Percentiles rank a stretch among this genome's conserved stretches.
Conservation (phyloP, 176 grass and related monocot species). For the Oryza meridionalis region DNA sequence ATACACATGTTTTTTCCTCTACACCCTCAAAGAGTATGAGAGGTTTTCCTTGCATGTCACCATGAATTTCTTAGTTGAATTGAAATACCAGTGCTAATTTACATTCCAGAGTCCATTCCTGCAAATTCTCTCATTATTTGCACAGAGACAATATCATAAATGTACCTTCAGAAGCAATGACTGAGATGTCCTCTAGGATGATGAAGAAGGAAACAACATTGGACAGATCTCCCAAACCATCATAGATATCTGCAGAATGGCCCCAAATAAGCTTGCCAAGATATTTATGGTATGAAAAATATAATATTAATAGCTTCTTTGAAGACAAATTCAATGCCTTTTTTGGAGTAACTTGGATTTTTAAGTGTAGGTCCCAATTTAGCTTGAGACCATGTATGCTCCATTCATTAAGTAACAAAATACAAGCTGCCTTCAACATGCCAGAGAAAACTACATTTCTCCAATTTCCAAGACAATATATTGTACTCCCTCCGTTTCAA, state of each 20-base stretch:
- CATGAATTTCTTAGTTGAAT: conserved; percentile 38
- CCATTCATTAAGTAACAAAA: background rate
- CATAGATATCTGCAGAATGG: conserved; percentile 9
- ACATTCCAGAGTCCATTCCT: background rate
- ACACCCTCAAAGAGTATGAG: conserved; percentile 33
- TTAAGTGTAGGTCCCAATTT: background rate
- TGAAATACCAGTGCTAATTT: conserved; percentile 47
- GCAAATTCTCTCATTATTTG: conserved; percentile 3
- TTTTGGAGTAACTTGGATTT: background rate
- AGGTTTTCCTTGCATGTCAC: conserved; percentile 36
- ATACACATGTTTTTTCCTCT: conserved; percentile 48
- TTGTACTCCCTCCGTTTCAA: no score
- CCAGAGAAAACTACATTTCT: background rate
- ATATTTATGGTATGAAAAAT: conserved; percentile 19
- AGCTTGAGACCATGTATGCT: background rate
- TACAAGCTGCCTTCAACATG: conserved; percentile 10
- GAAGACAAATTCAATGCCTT: background rate
- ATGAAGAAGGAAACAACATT: conserved; percentile 13
- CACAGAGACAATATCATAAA: background rate
- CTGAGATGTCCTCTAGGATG: background rate
- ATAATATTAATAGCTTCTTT: background rate
- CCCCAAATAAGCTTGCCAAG: background rate
- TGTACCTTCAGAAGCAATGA: conserved; percentile 24
- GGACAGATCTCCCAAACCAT: conserved; percentile 1
- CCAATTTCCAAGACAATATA: background rate